Base-by-base conservation (phyloP, 371 early-diverging fungal species). In the Blakeslea trispora region DNA sequence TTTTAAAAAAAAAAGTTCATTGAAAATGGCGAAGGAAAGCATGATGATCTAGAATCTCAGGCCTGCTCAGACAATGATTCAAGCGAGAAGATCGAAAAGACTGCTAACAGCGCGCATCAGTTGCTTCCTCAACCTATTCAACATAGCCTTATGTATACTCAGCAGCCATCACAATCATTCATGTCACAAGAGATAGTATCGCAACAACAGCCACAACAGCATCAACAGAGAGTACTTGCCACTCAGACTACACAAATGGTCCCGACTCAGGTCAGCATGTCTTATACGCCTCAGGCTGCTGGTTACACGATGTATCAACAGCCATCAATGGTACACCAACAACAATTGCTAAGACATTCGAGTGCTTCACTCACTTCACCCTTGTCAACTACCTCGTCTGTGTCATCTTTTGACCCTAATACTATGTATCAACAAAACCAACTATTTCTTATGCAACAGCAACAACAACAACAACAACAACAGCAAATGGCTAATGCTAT, bases 221-320 rank as follows among this genome's bases (percentile, higher is more conserved):
- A 34, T 35, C 50, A 50, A 19, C 41, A 28, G 28, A 28, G 28
- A 28, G 28, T 28, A 7, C 28, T 28, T 28, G 28, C 28, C 28
- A 41, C 15, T 52, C 34, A 21, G 15, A 24, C 35, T 31, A 53
- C 50, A 34, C 64, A 58, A 21, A 53, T 59, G 59, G 64, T 51
- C 50, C 61, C 61, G 40, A 55, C 61, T 45, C 61, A 61, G 39
- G 23, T 50, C 8, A 49, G 50, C 55, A 53, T 60, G 60, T 31
- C 60, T 35, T 52, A 47, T 45, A 53, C 52, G 14, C 55, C 61
- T 43, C 50, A 60, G 37, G 50, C 41, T 46, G 21, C 14, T 31
- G 37, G 59, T 58, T 58, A 58, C 59, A 58, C 59, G 5, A 45
- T 60, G 43, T 42, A 63, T 17, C 57, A 48, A 34, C 61, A 48